Base-by-base conservation (phyloP, 108 stramenopile genomes). In the Skeletonema marinoi region DNA sequence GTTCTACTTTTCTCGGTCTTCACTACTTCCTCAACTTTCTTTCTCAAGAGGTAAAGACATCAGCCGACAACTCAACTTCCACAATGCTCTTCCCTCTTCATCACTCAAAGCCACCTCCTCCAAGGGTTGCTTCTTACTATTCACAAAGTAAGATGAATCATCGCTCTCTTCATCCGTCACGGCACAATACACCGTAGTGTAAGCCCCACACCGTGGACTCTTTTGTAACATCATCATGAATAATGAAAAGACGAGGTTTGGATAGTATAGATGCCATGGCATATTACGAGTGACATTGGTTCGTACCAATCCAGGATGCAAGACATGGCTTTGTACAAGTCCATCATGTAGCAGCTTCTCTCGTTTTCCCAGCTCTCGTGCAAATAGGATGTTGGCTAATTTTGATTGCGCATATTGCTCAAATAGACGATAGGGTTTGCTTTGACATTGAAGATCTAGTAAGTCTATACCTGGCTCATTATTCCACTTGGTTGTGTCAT, bases 261-360 rank as follows among this genome's bases (percentile, higher is more conserved):
- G 83, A 61, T 85, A 78, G 46, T 82, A 88, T 58, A 93, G 72
- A 64, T 86, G 88, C 90, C 88, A 90, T 7, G 88, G 89, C 96
- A 97, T 96, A 71, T 94, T 84, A 33, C 92, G 80, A 3, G 85
- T 84, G 5, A 97, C 91, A 70, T 97, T 92, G 50, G 96, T 97
- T 33, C 93, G 88, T 2, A 97, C 96, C 50, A 95, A 61, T 11
- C 96, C 96, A 29, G 96, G 96, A 85, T 97, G 94, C n/a, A 95
- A 79, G 16, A 87, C 87, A 71, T 77, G 88, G 54, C 79, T 81
- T 64, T 70, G 63, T 51, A 58, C 69, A 61, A 21, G 69, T 44
- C 36, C 82, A 66, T 31, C 29, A 66, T 68, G 33, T 30, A 7
- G 29, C 8, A 71, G 61, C 32, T 70, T 63, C 59, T 90, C 89